Conservation (phyloP, 225 moss, liverwort and hornwort genomes). For the Polytrichum formosum region DNA sequence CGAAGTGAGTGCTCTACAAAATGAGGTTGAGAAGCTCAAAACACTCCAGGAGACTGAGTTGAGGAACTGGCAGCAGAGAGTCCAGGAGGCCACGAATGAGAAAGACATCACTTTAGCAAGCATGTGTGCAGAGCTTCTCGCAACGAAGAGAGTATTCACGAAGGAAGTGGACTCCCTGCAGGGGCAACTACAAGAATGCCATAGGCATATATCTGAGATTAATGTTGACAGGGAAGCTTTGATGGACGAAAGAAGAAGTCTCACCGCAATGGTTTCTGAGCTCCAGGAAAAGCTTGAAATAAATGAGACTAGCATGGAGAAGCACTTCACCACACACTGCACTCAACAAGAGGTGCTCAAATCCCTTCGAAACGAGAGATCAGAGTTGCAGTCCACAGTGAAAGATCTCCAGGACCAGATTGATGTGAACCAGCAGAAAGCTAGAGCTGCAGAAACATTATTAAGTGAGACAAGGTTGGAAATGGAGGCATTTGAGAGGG, state of each 20-base stretch:
- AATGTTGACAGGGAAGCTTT: conserved; percentile 35
- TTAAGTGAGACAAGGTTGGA: conserved; percentile 47
- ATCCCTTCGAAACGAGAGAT: conserved; percentile 34
- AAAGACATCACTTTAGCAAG: conserved; percentile 27
- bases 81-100: conserved; percentile 36
- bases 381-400: conserved; percentile 31
- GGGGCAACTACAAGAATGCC: conserved; percentile 31
- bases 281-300: conserved; percentile 35
- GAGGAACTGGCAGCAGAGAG: conserved; percentile 47
- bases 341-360: conserved; percentile 39
- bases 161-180: conserved; percentile 23
- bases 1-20: conserved; percentile 19
- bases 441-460: conserved; percentile 31
- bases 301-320: conserved; percentile 44
- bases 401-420: conserved; percentile 33
- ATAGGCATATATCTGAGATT: conserved; percentile 24
- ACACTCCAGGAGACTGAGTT: conserved; percentile 33
- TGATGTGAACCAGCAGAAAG: conserved; percentile 28
- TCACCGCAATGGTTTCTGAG: conserved; percentile 18
- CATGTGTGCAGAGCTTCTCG: conserved; percentile 28
- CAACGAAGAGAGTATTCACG: conserved; percentile 29
- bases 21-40: conserved; percentile 27
- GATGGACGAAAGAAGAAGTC: conserved; percentile 29
- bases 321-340: conserved; percentile 44
- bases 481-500: conserved; percentile 44